These are phyloP conservation scores for Macrocystidia cucumis DNA, from an alignment of 1,284 basidiomycete genomes.

Conservation along the genomic window DNA sequence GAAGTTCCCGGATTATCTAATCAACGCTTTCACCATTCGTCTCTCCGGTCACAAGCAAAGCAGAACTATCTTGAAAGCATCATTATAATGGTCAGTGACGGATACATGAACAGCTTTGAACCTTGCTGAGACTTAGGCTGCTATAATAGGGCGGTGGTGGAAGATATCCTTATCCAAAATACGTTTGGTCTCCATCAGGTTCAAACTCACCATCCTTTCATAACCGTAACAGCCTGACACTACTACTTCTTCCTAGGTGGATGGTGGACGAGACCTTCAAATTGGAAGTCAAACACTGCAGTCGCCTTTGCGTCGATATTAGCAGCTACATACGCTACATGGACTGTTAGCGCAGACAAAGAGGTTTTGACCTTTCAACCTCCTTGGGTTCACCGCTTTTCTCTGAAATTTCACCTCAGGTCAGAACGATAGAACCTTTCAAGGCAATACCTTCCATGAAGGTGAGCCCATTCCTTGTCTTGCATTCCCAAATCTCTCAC, in stretches of 20 bases:
- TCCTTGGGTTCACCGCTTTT: neutral
- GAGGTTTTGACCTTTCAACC: constrained; percentile 35
- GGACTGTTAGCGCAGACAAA: constrained; percentile 52
- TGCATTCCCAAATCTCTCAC: neutral
- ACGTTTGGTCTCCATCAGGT: constrained; percentile 68
- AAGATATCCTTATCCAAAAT: constrained; percentile 64
- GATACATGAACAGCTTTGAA: too few species aligned
- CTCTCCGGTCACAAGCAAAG: too few species aligned
- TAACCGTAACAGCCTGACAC: constrained; percentile 1
- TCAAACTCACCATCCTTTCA: constrained; percentile 10
- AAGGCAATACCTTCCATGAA: constrained; percentile 59
- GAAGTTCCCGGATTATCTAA: too few species aligned
- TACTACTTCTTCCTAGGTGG: constrained; percentile 38
- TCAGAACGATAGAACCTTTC: constrained; percentile 33
- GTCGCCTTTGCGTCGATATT: constrained; percentile 53
- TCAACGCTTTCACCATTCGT: too few species aligned
- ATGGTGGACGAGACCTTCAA: constrained; percentile 67
- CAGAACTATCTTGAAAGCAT: too few species aligned
- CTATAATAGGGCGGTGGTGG: constrained; percentile 53
- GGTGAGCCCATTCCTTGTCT: constrained; percentile 26
- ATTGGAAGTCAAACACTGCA: constrained; percentile 64
- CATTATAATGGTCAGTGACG: too few species aligned
- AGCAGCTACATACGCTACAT: constrained; percentile 48
- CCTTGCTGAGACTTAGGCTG: too few species aligned
- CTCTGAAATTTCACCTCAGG: constrained; percentile 13